Percentiles rank a stretch among this genome's conserved stretches.
These are phyloP conservation scores for Acephala macrosclerotiorum DNA, from an alignment of 2,329 filamentous ascomycete species.

Conservation along the genomic window DNA sequence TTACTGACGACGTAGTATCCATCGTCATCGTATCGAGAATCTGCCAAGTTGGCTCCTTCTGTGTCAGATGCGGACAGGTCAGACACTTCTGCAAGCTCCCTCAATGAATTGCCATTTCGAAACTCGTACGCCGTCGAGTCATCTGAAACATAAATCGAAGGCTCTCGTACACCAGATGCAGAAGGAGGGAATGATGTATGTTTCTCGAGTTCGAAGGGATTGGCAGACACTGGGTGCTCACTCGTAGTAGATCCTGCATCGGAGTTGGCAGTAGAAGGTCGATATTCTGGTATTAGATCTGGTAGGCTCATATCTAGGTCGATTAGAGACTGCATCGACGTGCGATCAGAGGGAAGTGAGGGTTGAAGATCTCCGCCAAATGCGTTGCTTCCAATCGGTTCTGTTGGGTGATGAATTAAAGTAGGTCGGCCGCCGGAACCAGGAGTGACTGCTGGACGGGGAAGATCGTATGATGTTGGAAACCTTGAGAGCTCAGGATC, in stretches of 20 bases:
- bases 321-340: slow-evolving; percentile 50
- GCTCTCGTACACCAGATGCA: slow-evolving; percentile 40
- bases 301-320: slow-evolving; percentile 62
- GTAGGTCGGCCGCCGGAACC: slow-evolving; percentile 50
- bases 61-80: slow-evolving; percentile 42
- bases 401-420: slow-evolving; percentile 59
- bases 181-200: slow-evolving; percentile 62
- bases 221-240: slow-evolving; percentile 59
- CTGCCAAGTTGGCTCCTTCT: slow-evolving; percentile 24
- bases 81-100: slow-evolving; percentile 40
- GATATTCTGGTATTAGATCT: slow-evolving; percentile 47
- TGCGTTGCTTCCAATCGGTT: slow-evolving; percentile 49
- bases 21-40: slow-evolving; percentile 30
- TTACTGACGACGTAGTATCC: slow-evolving; percentile 25
- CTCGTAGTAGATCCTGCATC: slow-evolving; percentile 57
- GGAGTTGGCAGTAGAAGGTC: slow-evolving; percentile 43
- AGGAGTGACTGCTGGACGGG: slow-evolving; percentile 39
- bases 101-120: slow-evolving; percentile 29
- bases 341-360: slow-evolving; percentile 26
- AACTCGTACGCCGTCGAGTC: slow-evolving; percentile 51
- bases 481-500: slow-evolving; percentile 61
- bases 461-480: slow-evolving; percentile 47
- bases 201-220: slow-evolving; percentile 70
- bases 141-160: slow-evolving; percentile 46
- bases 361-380: slow-evolving; percentile 34